Evolutionary conservation across 1,284 basidiomycete genomes (phyloP).

Genomic region (Phellopilus nigrolimitatus): DNA sequence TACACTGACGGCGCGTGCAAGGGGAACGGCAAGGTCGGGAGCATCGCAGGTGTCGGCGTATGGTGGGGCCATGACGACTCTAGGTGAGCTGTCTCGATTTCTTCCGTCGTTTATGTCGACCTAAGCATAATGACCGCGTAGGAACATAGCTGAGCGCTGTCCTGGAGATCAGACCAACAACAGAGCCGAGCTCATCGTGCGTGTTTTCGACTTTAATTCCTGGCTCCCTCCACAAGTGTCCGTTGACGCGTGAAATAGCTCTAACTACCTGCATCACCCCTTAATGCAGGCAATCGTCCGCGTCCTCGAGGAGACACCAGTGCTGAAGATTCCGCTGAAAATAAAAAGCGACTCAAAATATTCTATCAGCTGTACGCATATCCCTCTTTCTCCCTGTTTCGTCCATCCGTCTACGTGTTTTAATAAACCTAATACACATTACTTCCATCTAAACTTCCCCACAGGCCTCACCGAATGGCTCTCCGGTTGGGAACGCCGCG

Average conservation of each 20-base stretch:
- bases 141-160: slow-evolving; percentile 74
- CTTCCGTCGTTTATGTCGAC: slow-evolving; percentile 16
- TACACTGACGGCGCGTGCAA: slow-evolving; percentile 81
- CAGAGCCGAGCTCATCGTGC: slow-evolving; percentile 76
- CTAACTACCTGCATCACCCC: not conserved
- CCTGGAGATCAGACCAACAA: slow-evolving; percentile 87
- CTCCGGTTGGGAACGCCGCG: slow-evolving; percentile 50
- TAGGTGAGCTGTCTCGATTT: slow-evolving; percentile 37
- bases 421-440: too few relatives aligned
- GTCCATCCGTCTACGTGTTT: too few relatives aligned
- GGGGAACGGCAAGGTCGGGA: slow-evolving; percentile 59
- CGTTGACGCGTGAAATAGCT: not conserved
- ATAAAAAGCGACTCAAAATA: slow-evolving; percentile 79
- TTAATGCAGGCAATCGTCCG: slow-evolving; percentile 66
- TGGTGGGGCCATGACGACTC: slow-evolving; percentile 67
- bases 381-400: not conserved
- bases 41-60: slow-evolving; percentile 69
- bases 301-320: slow-evolving; percentile 61
- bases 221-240: not conserved
- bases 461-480: slow-evolving; percentile 65
- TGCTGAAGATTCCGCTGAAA: slow-evolving; percentile 45
- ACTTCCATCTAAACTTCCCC: not conserved
- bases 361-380: slow-evolving; percentile 57
- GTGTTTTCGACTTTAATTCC: slow-evolving; percentile 25
- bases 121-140: slow-evolving; percentile 27